Conservation (phyloP, 2,329 filamentous ascomycete genomes). For the Fusarium bulbicola region DNA sequence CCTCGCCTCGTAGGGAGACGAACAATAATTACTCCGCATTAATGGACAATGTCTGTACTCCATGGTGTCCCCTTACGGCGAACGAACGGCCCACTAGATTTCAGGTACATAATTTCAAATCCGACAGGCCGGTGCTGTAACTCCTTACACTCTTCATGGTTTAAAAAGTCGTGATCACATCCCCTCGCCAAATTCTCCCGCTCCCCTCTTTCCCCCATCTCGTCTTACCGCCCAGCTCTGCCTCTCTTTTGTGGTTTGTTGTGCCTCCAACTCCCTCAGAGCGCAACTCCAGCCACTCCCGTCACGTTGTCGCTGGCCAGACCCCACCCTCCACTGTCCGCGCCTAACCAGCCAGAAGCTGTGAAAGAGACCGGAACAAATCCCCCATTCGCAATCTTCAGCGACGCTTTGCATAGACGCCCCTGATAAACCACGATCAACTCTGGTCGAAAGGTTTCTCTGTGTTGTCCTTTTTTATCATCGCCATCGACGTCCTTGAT, state of each 20-base stretch:
- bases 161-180: constrained; percentile 13
- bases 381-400: constrained; percentile 27
- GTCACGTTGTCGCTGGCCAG: constrained; percentile 42
- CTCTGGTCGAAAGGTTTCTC: constrained; percentile 3
- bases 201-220: constrained; percentile 7
- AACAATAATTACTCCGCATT: constrained; percentile 34
- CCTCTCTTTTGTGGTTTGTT: constrained; percentile 11
- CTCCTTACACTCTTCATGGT: constrained; percentile 2
- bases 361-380: constrained; percentile 34
- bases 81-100: constrained; percentile 31
- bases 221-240: constrained; percentile 26
- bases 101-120: constrained; percentile 35
- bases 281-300: constrained; percentile 41
- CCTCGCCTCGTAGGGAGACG: constrained; percentile 10
- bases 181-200: not conserved
- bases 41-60: constrained; percentile 16
- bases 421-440: constrained; percentile 18
- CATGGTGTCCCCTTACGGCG: constrained; percentile 19
- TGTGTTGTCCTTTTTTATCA: constrained; percentile 5
- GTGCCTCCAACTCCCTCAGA: constrained; percentile 26
- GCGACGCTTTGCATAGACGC: constrained; percentile 28
- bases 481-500: constrained; percentile 5
- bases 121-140: constrained; percentile 1
- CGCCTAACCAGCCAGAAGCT: constrained; percentile 43
- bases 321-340: constrained; percentile 42